Base-by-base conservation (phyloP, 148 eudicot species). In the Pharnaceum exiguum region DNA sequence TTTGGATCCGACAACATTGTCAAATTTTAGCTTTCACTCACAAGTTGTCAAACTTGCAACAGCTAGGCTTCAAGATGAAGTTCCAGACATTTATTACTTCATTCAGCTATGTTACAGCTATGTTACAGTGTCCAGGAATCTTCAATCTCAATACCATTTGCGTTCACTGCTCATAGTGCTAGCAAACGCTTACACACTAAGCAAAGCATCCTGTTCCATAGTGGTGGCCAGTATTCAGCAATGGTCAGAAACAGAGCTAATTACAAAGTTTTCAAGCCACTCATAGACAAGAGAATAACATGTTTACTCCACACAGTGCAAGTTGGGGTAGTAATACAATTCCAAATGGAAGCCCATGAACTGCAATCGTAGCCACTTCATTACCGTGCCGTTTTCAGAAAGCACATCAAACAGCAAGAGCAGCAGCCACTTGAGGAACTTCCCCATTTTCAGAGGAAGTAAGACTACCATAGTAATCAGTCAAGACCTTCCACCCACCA, bases 401-500 rank as follows among this genome's bases (percentile, higher is more conserved):
- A n/a, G n/a, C n/a, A n/a, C 2, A 43, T 61, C 49, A 69, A 30
- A 69, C 72, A 37, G 67, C 61, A 59, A 67, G 74, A 42, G 78
- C 76, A 17, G 80, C 74, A 28, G 82, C n/a, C n/a, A n/a, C 57
- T 51, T 74, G 60, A 19, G 82, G 81, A 27, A 81, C 45, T 59
- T 69, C 67, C 40, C 81, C 87, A 46, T 76, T 83, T 46, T 73
- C 75, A 0, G 69, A 28, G 5, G 73, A 67, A 37, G 76, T 63
- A 25, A 81, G 51, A 51, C 81, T 69, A 22, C 78, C 85, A 13
- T 83, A 83, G 71, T 83, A 83, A 2, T 86, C 85, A 10, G 78
- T 84, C 71, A 86, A 63, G 13, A 86, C 89, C 67, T 81, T 64
- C 95, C 95, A 86, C 10, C 89, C 89, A 22, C 87, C 72, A 0